Percentiles rank a stretch among this genome's conserved stretches.
Evolutionary conservation across 257 asterid species (phyloP).

Genomic region (Solanum megistacrolobum): DNA sequence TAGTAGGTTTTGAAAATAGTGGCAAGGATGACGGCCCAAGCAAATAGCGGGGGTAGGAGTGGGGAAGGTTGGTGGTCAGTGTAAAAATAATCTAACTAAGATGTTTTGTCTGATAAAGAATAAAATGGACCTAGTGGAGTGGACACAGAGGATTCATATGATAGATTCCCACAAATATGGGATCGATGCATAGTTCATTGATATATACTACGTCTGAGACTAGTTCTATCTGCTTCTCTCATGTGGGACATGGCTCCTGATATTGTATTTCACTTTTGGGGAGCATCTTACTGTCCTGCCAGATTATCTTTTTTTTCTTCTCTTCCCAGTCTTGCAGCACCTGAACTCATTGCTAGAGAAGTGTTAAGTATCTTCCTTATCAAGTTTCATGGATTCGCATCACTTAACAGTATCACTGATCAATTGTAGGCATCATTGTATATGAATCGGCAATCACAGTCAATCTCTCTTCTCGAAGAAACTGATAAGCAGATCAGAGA

Average conservation of each 20-base stretch:
- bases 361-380: not conserved
- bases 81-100: not conserved
- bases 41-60: not conserved
- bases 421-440: slow-evolving; percentile 67
- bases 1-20: not conserved
- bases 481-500: slow-evolving; percentile 85
- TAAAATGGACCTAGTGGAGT: not conserved
- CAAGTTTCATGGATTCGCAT: not conserved
- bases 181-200: not conserved
- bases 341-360: not conserved
- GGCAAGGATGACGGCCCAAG: not conserved
- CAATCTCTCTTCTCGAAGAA: slow-evolving; percentile 70
- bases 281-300: not conserved
- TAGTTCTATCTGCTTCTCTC: not conserved
- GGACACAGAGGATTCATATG: not conserved
- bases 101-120: not conserved
- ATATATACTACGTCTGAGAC: not conserved
- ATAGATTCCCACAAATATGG: not conserved
- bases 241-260: not conserved
- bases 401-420: not conserved
- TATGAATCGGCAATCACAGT: slow-evolving; percentile 76
- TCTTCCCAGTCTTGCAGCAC: not conserved
- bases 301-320: not conserved
- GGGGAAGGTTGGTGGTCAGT: not conserved
- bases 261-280: not conserved